These are phyloP conservation scores for Herpetospermum pedunculosum DNA, from an alignment of 306 rosid genomes.

Conservation along the genomic window DNA sequence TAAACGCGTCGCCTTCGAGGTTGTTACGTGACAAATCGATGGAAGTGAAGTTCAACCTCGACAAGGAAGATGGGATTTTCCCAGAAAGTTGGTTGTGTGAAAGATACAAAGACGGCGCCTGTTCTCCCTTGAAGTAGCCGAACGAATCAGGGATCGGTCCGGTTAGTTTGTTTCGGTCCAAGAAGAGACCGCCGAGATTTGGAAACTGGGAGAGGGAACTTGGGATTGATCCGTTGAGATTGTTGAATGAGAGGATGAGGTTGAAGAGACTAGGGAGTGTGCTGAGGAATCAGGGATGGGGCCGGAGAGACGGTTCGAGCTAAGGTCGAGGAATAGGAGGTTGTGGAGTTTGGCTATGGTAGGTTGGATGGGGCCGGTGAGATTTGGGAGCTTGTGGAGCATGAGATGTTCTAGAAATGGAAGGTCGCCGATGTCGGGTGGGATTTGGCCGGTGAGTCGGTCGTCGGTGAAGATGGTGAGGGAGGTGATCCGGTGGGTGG, in stretches of 20 bases:
- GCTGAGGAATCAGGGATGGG: constrained; percentile 45
- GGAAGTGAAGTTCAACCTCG: constrained; percentile 8
- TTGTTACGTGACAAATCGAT: constrained; percentile 52
- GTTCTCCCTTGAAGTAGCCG: constrained; percentile 17
- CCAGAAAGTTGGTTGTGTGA: constrained; percentile 48
- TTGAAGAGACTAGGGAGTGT: constrained; percentile 30
- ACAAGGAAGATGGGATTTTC: constrained; percentile 38
- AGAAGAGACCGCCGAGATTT: constrained; percentile 7
- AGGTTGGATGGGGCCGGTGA: too few species aligned
- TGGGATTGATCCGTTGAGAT: constrained; percentile 43
- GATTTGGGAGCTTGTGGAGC: constrained; percentile 44
- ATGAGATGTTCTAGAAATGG: constrained; percentile 38
- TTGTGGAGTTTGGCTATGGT: constrained; percentile 36
- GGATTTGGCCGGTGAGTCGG: constrained; percentile 39
- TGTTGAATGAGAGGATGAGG: constrained; percentile 40
- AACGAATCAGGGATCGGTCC: constrained; percentile 35
- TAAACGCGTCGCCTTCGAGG: constrained; percentile 53
- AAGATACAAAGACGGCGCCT: constrained; percentile 13
- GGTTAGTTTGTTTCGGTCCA: constrained; percentile 39
- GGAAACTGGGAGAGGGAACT: constrained; percentile 41
- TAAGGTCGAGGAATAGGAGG: constrained; percentile 27
- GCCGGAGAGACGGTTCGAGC: constrained; percentile 46
- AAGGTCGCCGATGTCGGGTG: constrained; percentile 51
- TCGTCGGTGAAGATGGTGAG: constrained; percentile 27
- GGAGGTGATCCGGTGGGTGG: constrained; percentile 50